These are phyloP conservation scores for Acanthamoeba castellanii DNA, from an alignment of 208 protist species.

Conservation along the genomic window DNA sequence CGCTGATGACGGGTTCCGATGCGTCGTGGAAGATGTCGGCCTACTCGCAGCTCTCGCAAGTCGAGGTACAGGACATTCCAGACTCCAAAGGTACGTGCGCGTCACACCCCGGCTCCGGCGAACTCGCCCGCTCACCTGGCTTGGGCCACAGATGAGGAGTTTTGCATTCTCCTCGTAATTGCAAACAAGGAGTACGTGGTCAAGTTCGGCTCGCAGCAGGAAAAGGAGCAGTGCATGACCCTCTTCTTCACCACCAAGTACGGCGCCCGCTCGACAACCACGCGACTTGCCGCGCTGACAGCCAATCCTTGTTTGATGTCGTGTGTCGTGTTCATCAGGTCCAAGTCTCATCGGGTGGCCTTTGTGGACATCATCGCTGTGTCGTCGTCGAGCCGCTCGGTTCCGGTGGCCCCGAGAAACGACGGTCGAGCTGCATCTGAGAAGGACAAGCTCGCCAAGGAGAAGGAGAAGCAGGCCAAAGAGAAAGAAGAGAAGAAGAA, in stretches of 20 bases:
- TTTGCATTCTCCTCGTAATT: conserved; percentile 15
- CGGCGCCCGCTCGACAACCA: not conserved
- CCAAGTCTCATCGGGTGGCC: not conserved
- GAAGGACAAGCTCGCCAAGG: not conserved
- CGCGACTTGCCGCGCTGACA: not conserved
- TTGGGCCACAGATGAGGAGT: not conserved
- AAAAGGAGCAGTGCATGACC: conserved; percentile 42
- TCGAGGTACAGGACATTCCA: conserved; percentile 10
- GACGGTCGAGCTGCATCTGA: not conserved
- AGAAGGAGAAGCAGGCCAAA: conserved; percentile 35
- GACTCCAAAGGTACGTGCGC: not conserved
- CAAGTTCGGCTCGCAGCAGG: conserved; percentile 9
- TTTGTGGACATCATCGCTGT: conserved; percentile 21
- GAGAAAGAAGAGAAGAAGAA: conserved; percentile 39
- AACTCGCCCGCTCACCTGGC: too few species aligned
- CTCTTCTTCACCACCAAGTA: conserved; percentile 62
- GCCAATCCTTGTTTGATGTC: not conserved
- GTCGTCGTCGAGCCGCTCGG: not conserved
- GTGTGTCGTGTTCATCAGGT: not conserved
- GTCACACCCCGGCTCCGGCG: too few species aligned
- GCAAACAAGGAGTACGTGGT: conserved; percentile 31
- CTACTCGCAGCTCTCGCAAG: not conserved
- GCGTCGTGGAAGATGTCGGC: conserved; percentile 26
- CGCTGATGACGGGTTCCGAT: conserved; percentile 1
- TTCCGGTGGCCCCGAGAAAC: conserved; percentile 15